Evolutionary conservation across 768 basidiomycete species (phyloP).

Genomic region (Russula lepida): DNA sequence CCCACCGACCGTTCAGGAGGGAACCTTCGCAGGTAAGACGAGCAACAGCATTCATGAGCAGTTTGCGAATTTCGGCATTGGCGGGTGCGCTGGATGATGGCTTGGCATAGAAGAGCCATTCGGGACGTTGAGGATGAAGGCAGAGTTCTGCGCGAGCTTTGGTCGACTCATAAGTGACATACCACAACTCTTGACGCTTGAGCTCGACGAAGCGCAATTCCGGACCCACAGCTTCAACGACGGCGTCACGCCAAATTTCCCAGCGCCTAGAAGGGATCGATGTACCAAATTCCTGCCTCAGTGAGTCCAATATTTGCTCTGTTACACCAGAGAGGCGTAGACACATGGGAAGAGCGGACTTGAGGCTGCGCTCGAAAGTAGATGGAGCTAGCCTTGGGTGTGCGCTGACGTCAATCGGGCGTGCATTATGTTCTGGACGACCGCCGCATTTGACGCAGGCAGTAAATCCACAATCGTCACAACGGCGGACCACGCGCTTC

Average conservation of each 20-base stretch:
- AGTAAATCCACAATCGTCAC: conserved; percentile 67
- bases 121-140: conserved; percentile 65
- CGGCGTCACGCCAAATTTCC: conserved; percentile 61
- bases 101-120: conserved; percentile 80
- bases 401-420: conserved; percentile 41
- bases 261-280: conserved; percentile 50
- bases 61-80: conserved; percentile 68
- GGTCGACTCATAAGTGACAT: conserved; percentile 65
- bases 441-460: conserved; percentile 85
- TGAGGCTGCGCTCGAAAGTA: conserved; percentile 68
- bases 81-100: conserved; percentile 61
- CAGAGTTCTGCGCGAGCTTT: conserved; percentile 65
- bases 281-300: conserved; percentile 35
- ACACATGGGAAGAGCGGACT: conserved; percentile 81
- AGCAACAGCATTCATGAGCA: conserved; percentile 70
- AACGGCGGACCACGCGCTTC: conserved; percentile 53
- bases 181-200: conserved; percentile 87
- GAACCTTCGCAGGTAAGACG: conserved; percentile 50
- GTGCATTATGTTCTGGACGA: conserved; percentile 79
- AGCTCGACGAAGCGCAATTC: conserved; percentile 79
- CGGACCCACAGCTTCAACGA: conserved; percentile 45
- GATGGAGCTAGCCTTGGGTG: conserved; percentile 61
- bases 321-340: conserved; percentile 49
- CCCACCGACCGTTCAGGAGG: conserved; percentile 68
- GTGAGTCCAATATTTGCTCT: conserved; percentile 40